Conservation (phyloP, 306 rosid genomes). For the Parietaria judaica region DNA sequence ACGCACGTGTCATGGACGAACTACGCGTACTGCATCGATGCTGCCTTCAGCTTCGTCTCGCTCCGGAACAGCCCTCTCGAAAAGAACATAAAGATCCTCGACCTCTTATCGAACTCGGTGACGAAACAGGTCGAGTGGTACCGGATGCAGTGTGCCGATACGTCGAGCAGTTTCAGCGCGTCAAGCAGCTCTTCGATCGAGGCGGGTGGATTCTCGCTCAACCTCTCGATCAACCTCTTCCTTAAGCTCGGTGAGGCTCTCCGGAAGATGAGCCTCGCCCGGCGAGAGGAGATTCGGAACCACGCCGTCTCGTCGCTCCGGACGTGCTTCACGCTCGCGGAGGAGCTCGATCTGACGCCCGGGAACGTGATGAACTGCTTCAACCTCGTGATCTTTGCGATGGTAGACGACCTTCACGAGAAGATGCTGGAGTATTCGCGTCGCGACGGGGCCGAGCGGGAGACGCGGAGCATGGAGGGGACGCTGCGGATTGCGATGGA, state of each 20-base stretch:
- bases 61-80: slow-evolving; percentile 76
- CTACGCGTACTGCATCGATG: slow-evolving; percentile 59
- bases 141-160: slow-evolving; percentile 41
- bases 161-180: slow-evolving; percentile 33
- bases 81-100: slow-evolving; percentile 64
- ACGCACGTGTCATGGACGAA: slow-evolving; percentile 36
- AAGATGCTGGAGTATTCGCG: slow-evolving; percentile 89
- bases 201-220: slow-evolving; percentile 19
- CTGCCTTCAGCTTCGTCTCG: slow-evolving; percentile 65
- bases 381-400: slow-evolving; percentile 66
- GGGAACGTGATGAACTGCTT: slow-evolving; percentile 53
- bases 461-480: slow-evolving; percentile 88
- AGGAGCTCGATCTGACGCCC: slow-evolving; percentile 50
- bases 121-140: slow-evolving; percentile 62
- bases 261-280: slow-evolving; percentile 58
- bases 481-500: slow-evolving; percentile 76
- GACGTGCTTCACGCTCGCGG: slow-evolving; percentile 56
- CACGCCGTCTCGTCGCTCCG: slow-evolving; percentile 63
- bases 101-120: slow-evolving; percentile 52
- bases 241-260: slow-evolving; percentile 78
- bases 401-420: slow-evolving; percentile 88
- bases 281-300: slow-evolving; percentile 85
- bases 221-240: slow-evolving; percentile 48
- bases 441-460: slow-evolving; percentile 77
- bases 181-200: slow-evolving; percentile 56